Conservation (phyloP, 257 asterid genomes). For the Cynanchum wilfordii region DNA sequence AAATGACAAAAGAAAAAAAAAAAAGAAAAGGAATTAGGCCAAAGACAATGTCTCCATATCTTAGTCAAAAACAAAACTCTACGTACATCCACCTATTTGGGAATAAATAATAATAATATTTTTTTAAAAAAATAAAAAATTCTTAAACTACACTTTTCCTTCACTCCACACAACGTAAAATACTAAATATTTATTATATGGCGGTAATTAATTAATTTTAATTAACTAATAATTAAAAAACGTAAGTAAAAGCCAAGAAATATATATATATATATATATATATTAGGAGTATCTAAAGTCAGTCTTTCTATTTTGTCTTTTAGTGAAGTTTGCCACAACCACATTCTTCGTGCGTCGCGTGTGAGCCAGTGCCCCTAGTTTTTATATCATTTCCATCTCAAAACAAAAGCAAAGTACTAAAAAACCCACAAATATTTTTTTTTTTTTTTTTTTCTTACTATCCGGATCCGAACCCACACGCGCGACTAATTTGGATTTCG, state of each 20-base stretch:
- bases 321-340: conserved; percentile 23
- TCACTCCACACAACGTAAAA: background rate
- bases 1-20: too few species aligned
- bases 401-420: background rate
- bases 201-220: background rate
- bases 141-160: background rate
- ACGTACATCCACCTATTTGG: background rate
- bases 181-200: background rate
- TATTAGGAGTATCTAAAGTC: conserved; percentile 4
- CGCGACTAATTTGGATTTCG: too few species aligned
- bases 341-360: conserved; percentile 24
- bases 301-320: conserved; percentile 34
- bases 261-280: conserved; percentile 4
- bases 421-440: too few species aligned
- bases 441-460: too few species aligned
- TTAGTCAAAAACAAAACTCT: background rate
- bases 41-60: background rate
- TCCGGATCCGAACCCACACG: too few species aligned
- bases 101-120: background rate
- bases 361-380: conserved; percentile 11
- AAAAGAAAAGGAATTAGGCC: background rate
- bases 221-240: background rate
- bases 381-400: conserved; percentile 18
- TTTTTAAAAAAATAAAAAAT: background rate
- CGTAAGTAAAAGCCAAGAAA: conserved; percentile 9